These are phyloP conservation scores for Corynespora cassiicola DNA, from an alignment of 2,329 filamentous ascomycete genomes.

Conservation along the genomic window DNA sequence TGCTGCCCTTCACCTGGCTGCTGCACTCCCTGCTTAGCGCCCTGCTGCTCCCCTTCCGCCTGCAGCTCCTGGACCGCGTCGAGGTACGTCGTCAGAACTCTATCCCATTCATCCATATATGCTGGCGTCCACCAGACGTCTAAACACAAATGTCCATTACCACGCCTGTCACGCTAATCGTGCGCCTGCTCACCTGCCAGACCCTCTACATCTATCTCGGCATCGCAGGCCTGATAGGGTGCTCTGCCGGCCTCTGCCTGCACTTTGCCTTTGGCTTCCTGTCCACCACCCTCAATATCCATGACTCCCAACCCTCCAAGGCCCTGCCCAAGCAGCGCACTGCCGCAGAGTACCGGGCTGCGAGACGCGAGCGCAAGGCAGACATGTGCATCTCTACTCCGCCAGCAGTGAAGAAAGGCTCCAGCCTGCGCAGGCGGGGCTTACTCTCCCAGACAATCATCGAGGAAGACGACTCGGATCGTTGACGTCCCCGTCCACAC, in stretches of 20 bases:
- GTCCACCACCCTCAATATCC: constrained; percentile 57
- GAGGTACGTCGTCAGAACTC: constrained; percentile 55
- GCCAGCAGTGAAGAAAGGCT: constrained; percentile 38
- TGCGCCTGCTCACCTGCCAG: too few species aligned
- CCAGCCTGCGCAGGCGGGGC: constrained; percentile 45
- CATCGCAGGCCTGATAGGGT: constrained; percentile 71
- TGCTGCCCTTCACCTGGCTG: constrained; percentile 60
- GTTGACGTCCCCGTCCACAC: too few species aligned
- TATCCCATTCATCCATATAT: constrained; percentile 2
- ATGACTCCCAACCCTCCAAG: constrained; percentile 19
- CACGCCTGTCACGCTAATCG: constrained; percentile 33
- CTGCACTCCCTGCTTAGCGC: constrained; percentile 49
- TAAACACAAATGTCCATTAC: constrained; percentile 3
- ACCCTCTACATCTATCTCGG: constrained; percentile 66
- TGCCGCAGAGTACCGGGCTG: constrained; percentile 34
- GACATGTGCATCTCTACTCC: constrained; percentile 17
- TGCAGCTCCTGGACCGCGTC: constrained; percentile 56
- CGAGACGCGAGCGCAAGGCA: constrained; percentile 31
- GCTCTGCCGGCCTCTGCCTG: constrained; percentile 66
- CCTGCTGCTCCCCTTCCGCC: constrained; percentile 55
- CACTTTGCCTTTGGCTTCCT: constrained; percentile 64
- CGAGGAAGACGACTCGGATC: constrained; percentile 70
- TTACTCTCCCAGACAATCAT: constrained; percentile 72
- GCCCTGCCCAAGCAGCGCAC: constrained; percentile 24
- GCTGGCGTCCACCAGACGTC: too few species aligned